Percentiles rank a stretch among this genome's conserved stretches.
Evolutionary conservation across 306 rosid species (phyloP).

Genomic region (Quercus glauca): DNA sequence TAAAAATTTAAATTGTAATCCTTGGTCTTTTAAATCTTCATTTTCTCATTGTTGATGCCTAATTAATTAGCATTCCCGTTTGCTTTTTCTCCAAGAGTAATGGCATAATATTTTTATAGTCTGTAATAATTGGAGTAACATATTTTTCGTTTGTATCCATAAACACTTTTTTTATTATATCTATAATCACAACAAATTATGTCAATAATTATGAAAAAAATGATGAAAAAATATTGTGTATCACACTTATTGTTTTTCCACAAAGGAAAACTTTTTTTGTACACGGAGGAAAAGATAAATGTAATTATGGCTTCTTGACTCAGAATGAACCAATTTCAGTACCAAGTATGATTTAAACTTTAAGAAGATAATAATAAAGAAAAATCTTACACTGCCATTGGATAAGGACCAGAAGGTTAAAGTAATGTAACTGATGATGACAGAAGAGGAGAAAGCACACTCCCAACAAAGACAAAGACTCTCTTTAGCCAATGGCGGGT

Average conservation of each 20-base stretch:
- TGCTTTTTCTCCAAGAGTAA: too few relatives aligned
- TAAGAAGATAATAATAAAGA: too few relatives aligned
- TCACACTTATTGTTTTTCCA: not conserved
- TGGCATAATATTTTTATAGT: too few relatives aligned
- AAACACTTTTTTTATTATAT: too few relatives aligned
- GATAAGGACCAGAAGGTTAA: not conserved
- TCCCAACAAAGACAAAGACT: conserved; percentile 63
- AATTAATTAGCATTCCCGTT: too few relatives aligned
- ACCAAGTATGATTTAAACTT: not conserved
- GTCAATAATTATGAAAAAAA: too few relatives aligned
- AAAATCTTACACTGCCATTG: not conserved
- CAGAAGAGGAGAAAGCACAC: conserved; percentile 82
- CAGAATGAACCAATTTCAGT: not conserved
- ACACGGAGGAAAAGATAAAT: not conserved
- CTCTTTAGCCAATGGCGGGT: conserved; percentile 47
- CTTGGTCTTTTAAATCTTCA: too few relatives aligned
- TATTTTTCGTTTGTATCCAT: too few relatives aligned
- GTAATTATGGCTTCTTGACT: not conserved
- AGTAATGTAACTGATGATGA: conserved; percentile 34
- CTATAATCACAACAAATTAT: too few relatives aligned
- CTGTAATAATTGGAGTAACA: too few relatives aligned
- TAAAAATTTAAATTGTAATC: not conserved
- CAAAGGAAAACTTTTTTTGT: not conserved
- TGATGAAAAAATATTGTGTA: too few relatives aligned
- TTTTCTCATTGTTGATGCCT: too few relatives aligned